Base-by-base conservation (phyloP, 345 rosid genomes). In the Anastatica hierochuntica region DNA sequence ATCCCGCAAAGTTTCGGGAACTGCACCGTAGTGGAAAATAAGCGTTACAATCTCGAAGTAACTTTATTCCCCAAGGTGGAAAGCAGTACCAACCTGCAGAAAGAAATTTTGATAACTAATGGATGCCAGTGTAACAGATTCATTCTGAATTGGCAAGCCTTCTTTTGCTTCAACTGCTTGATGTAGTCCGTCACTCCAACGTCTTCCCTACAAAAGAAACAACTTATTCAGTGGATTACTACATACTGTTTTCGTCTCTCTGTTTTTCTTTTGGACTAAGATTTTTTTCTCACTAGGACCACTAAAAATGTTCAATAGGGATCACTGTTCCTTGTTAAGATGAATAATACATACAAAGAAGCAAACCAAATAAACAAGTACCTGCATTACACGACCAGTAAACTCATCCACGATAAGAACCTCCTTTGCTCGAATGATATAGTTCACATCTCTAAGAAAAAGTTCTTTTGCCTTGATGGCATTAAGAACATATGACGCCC, bases 151-250 rank as follows among this genome's bases (percentile, higher is more conserved):
- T 33, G 98, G 98, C 77, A 90, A 73, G 38, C 75, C 82, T 74
- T 90, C 96, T 77, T 90, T 90, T 45, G 98, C 98, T 76, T 90
- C 98, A 68, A 90, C 98, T 53, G 98, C 98, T 84, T 90, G 98
- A 70, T 90, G 98, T 74, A 90, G 92, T 56, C 98, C 98, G 71
- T 90, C 98, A 71, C 98, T 90, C 98, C 98, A 90, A 66, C 98
- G 78, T 57, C 98, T 79, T 24, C 98, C 98, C 98, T 90, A 62
- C 48, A 49, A 52, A 40, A 36, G 37, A 58, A 49, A 64, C 24
- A 14, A 58, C 11, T 43, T 47, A 45, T 19, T 58, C 55, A 41
- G 27, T 42, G 55, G 53, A n/a, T 20, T 24, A 21, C 50, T 23
- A 38, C 36, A 14, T 31, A 51, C 40, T 43, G 14, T 41, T 46